A percentile compares a stretch with the other conserved stretches of the same genome.
phyloP scores from a whole-genome alignment of 208 protist species.

The Borovskyia barvae region DNA sequence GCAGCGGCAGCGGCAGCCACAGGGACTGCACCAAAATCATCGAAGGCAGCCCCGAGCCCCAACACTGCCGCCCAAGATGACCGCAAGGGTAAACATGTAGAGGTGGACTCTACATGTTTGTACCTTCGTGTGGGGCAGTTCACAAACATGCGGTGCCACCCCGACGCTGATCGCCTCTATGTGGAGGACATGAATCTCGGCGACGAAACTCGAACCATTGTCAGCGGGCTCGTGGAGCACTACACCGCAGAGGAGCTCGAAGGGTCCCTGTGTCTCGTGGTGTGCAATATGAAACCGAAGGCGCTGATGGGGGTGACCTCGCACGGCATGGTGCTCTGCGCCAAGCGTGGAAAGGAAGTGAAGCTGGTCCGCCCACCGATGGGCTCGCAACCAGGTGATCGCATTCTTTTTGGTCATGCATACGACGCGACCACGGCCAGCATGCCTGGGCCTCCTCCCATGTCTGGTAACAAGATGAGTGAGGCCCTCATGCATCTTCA shows the following conservation, averaged over 20 bases:
- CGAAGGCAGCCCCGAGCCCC: slow-evolving; percentile 11
- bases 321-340: slow-evolving; percentile 94
- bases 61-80: slow-evolving; percentile 6
- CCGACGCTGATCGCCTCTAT: slow-evolving; percentile 84
- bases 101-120: slow-evolving; percentile 36
- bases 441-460: slow-evolving; percentile 17
- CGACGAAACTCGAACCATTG: slow-evolving; percentile 85
- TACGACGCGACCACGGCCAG: slow-evolving; percentile 24
- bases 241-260: slow-evolving; percentile 75
- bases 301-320: slow-evolving; percentile 86
- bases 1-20: slow-evolving; percentile 1
- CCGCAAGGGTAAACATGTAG: not conserved
- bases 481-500: slow-evolving; percentile 66
- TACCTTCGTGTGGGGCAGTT: slow-evolving; percentile 86
- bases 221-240: slow-evolving; percentile 88
- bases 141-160: slow-evolving; percentile 74
- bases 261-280: slow-evolving; percentile 66
- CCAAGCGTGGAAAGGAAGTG: slow-evolving; percentile 51
- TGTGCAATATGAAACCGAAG: slow-evolving; percentile 94
- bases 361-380: slow-evolving; percentile 60
- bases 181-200: slow-evolving; percentile 93
- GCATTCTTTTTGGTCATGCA: slow-evolving; percentile 49
- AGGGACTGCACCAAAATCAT: too few species aligned
- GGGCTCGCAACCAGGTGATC: slow-evolving; percentile 61
- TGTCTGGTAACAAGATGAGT: slow-evolving; percentile 51